Conservation (phyloP, 257 asterid genomes). For the Lavandula angustifolia region DNA sequence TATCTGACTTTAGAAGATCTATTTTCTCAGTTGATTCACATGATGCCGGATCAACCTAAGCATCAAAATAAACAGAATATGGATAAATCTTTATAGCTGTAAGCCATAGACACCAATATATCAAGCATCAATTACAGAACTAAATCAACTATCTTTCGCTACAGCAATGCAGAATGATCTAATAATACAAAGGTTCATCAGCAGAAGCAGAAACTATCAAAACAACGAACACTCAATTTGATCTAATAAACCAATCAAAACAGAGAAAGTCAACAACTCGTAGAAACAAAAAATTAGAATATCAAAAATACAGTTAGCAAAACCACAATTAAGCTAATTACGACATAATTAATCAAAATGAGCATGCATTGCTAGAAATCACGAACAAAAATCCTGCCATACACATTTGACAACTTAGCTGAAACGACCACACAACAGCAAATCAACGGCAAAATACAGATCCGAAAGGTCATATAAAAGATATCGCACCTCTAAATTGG, state of each 20-base stretch:
- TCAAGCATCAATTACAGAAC: conserved; percentile 14
- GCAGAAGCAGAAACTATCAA: too few species aligned
- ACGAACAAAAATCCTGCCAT: neutral
- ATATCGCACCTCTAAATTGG: conserved; percentile 47
- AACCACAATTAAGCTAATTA: neutral
- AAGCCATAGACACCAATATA: neutral
- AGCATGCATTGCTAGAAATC: conserved; percentile 1
- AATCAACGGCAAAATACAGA: neutral
- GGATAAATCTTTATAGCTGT: neutral
- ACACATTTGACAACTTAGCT: neutral
- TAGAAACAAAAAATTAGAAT: neutral
- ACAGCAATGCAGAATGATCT: conserved; percentile 8
- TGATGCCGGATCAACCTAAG: conserved; percentile 51
- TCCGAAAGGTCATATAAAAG: neutral
- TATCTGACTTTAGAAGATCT: conserved; percentile 52
- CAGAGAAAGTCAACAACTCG: conserved; percentile 29
- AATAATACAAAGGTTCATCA: neutral
- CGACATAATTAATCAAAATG: conserved; percentile 1
- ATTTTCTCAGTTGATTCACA: conserved; percentile 55
- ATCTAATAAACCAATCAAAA: conserved; percentile 17
- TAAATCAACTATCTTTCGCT: conserved; percentile 14
- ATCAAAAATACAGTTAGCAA: neutral
- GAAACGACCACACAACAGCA: neutral
- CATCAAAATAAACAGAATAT: conserved; percentile 8
- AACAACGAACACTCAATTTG: neutral